Base-by-base conservation (phyloP, 139 green algal genomes). In the Eudorina sp. region DNA sequence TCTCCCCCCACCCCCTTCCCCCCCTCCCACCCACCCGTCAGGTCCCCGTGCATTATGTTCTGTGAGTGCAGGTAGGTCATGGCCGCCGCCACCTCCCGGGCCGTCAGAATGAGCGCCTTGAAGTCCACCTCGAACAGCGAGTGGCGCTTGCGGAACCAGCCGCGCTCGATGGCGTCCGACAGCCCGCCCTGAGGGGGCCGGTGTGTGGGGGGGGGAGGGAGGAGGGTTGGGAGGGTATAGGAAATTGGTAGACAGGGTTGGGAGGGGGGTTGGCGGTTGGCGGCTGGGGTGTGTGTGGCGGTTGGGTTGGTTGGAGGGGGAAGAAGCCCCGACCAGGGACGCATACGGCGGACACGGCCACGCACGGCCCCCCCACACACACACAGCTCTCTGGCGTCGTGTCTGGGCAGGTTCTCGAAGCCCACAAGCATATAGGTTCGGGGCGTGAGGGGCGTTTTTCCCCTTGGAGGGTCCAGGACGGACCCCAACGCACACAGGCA, bases 31-130 rank as follows among this genome's bases (percentile, higher is more conserved):
- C 11, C 75, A 83, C 80, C 80, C 36, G 90, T 96, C 18, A 96
- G 93, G 83, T 96, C 95, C 0, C 92, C 93, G 75, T 97, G 95
- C 72, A 96, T 81, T 16, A 97, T 89, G 86, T 78, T 86, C 25
- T 51, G 62, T 23, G 29, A 38, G 90, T 97, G 95, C 75, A 97
- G 88, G 90, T 96, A 96, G 8, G 83, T 76, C 89, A 96, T 92
- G 13, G 93, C 95, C 0, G 64, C 53, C 55, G 93, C 94, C 36
- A 96, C 79, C 86, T 97, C 93, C 16, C 48, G 62, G 1, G 90
- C 92, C 0, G 91, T 93, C 18, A 53, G 29, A 5, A 92, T 18
- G 4, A 93, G 18, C 1, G 34, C 3, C 58, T 46, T 31, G 40
- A 48, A 90, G 88, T 91, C 84, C 19, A 68, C 31, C 60, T 93